Percentiles rank a stretch among this genome's conserved stretches.
Conservation (phyloP, 768 basidiomycete species). For the Sistotremastrum niveocremeum region DNA sequence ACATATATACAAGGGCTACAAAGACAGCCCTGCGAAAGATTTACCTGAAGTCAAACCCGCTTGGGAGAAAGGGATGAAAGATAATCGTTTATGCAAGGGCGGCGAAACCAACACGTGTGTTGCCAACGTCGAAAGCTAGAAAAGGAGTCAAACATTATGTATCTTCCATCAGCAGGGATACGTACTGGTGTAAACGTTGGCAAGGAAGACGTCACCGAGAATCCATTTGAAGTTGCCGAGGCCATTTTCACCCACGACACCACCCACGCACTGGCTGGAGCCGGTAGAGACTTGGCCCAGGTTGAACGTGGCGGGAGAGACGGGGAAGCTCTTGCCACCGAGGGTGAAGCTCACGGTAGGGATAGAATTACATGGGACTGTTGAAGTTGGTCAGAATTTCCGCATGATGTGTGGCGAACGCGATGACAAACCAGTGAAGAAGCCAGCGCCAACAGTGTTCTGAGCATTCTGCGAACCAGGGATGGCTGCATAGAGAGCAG, state of each 20-base stretch:
- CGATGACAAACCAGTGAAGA: conserved; percentile 28
- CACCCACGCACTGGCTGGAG: conserved; percentile 2
- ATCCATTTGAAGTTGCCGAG: no score
- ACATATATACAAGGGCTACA: no score
- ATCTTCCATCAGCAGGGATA: no score
- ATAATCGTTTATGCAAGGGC: not conserved
- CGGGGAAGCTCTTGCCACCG: conserved; percentile 30
- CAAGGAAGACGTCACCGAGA: no score
- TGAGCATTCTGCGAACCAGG: conserved; percentile 28
- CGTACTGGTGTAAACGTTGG: no score
- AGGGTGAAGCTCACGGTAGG: conserved; percentile 33
- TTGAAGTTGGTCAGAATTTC: conserved; percentile 2
- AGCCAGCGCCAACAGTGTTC: conserved; percentile 23
- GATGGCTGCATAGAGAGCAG: conserved; percentile 29
- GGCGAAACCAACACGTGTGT: conserved; percentile 9
- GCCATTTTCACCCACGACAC: conserved; percentile 4
- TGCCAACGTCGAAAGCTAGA: conserved; percentile 7
- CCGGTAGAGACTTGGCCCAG: conserved; percentile 22
- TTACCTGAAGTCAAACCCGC: no score
- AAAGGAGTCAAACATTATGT: no score
- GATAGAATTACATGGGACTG: conserved; percentile 30
- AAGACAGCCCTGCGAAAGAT: no score
- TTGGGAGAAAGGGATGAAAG: no score
- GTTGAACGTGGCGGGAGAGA: conserved; percentile 27
- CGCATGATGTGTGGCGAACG: not conserved